phyloP scores from a whole-genome alignment of 495 filamentous ascomycete species.

The Penicillium ucsense region DNA sequence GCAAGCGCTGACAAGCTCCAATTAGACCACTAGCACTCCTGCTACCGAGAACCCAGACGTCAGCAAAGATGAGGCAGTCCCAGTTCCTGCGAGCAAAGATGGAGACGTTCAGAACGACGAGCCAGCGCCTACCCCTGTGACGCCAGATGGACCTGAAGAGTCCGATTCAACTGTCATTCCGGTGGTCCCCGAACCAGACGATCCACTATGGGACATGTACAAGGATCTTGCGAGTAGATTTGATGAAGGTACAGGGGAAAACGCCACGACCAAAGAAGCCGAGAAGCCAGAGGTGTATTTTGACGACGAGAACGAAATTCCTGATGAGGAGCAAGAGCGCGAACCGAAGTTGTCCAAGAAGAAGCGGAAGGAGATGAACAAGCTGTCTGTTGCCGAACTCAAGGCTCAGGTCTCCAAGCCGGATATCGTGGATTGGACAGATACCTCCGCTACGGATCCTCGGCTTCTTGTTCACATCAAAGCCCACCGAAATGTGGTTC shows the following conservation, averaged over 20 bases:
- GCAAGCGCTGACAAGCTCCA: slow-evolving; percentile 8
- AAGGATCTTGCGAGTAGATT: slow-evolving; percentile 73
- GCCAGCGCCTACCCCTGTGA: neutral
- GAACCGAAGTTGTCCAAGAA: slow-evolving; percentile 79
- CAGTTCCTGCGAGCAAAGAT: neutral
- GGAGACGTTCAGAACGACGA: neutral
- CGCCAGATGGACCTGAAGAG: slow-evolving; percentile 10
- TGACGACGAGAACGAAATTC: slow-evolving; percentile 80
- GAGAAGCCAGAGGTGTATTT: slow-evolving; percentile 85
- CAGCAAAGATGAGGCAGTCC: neutral
- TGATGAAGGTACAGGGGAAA: slow-evolving; percentile 45
- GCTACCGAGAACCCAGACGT: too few species aligned
- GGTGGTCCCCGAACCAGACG: slow-evolving; percentile 46
- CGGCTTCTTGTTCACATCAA: slow-evolving; percentile 88
- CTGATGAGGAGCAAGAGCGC: slow-evolving; percentile 65
- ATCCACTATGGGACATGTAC: slow-evolving; percentile 77
- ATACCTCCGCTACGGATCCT: slow-evolving; percentile 86
- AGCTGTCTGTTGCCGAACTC: slow-evolving; percentile 87
- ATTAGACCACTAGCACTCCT: neutral
- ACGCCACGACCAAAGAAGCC: slow-evolving; percentile 50
- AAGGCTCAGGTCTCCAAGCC: slow-evolving; percentile 87
- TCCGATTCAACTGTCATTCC: slow-evolving; percentile 22
- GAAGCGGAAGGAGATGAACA: slow-evolving; percentile 80
- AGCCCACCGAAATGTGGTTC: slow-evolving; percentile 88
- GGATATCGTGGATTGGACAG: slow-evolving; percentile 95